Evolutionary conservation across 1,139 yeast genomes (phyloP), one percentile per base, ranked within the genome.

Genomic region (Casaregolazyma suthepensis): DNA sequence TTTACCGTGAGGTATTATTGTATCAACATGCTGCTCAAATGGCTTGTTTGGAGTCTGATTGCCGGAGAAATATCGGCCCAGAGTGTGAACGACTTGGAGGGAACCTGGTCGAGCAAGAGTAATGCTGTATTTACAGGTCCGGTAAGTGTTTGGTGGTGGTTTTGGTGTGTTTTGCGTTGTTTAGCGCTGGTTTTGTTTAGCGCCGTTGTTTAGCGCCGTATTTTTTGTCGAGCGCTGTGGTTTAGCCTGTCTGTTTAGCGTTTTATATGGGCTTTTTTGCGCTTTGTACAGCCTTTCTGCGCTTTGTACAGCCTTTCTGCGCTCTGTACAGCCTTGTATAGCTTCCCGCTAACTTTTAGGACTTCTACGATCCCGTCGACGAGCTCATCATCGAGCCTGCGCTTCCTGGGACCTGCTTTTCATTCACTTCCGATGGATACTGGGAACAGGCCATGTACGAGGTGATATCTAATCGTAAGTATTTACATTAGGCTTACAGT

Each of bases 71-170:
- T 40, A 10, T 40, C 46, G 1, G 50, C 47, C n/a, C 43, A 31
- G 44, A 35, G 44, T 5, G 38, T 37, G 35, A 26, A 38, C 22
- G 60, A 57, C 17, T 55, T 71, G 22, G 72, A 64, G 47, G 99
- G 99, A n/a, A 93, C 99, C 0, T 93, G 99, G 99, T 71, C 91
- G 1, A 85, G 97, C 17, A 93, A 93, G 69, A 85, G 97, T 19
- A 88, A 87, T 68, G 83, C 96, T 6, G 99, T 94, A 9, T 85
- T 93, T 73, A 93, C 99, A 0, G 99, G 99, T 0, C 96, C 99
- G 0, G 70, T 66, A 64, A 4, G 45, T 43, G 13, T 43, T 43
- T n/a, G 10, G 9, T 15, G 5, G 15, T 7, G 18, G 17, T 22
- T 43, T 12, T 22, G 50, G 38, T 22, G 23, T 12, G 1, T 5